Evolutionary conservation across 441 rosid genomes (phyloP).

Genomic region (Adansonia grandidieri): DNA sequence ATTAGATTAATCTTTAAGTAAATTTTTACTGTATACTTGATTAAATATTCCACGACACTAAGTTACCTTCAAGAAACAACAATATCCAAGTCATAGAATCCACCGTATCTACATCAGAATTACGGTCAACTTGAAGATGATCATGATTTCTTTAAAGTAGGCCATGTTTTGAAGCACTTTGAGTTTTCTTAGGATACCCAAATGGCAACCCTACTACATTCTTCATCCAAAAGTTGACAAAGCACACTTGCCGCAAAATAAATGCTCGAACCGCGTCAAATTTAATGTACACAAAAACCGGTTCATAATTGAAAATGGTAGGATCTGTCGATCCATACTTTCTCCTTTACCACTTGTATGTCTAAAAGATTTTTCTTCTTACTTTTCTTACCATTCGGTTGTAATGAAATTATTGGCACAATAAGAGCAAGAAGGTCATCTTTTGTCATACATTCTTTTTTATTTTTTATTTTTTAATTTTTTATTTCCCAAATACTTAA

Average conservation of each 20-base stretch:
- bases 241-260: not conserved
- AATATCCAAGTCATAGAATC: not conserved
- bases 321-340: not conserved
- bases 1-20: not conserved
- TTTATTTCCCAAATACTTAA: constrained; percentile 31
- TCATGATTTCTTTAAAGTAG: not conserved
- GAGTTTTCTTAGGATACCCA: not conserved
- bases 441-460: not conserved
- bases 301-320: not conserved
- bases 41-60: not conserved
- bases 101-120: not conserved
- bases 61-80: not conserved
- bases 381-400: not conserved
- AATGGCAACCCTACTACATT: not conserved
- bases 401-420: not conserved
- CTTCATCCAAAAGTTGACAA: not conserved
- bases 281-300: not conserved
- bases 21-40: not conserved
- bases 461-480: not conserved
- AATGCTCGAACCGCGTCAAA: not conserved
- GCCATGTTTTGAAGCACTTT: not conserved
- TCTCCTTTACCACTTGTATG: not conserved
- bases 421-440: not conserved
- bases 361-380: not conserved
- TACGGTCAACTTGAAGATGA: not conserved